A percentile compares a stretch with the other conserved stretches of the same genome.
Evolutionary conservation across 768 basidiomycete genomes (phyloP).

Genomic region (Amanita fuliginea): DNA sequence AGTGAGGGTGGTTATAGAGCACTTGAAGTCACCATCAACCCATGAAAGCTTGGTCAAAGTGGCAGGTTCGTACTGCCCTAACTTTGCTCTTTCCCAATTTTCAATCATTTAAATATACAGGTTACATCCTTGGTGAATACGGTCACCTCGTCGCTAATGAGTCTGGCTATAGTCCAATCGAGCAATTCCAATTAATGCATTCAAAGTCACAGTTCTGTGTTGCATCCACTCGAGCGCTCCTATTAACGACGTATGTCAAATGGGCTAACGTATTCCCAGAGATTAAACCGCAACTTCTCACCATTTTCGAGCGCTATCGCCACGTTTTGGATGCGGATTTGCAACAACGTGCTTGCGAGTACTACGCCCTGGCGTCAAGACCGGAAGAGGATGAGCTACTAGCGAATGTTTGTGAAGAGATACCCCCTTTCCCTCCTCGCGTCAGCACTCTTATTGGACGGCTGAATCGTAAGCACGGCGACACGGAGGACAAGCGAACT

Average conservation of each 20-base stretch:
- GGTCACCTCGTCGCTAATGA: conserved; percentile 97
- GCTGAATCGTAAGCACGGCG: conserved; percentile 80
- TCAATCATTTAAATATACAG: conserved; percentile 24
- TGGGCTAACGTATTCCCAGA: conserved; percentile 99
- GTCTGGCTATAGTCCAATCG: conserved; percentile 81
- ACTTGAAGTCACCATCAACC: conserved; percentile 73
- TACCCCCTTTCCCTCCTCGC: conserved; percentile 96
- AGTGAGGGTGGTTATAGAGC: conserved; percentile 82
- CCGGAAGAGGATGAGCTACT: conserved; percentile 88
- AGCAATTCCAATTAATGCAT: conserved; percentile 90
- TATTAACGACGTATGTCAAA: conserved; percentile 97
- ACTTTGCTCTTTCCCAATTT: not conserved
- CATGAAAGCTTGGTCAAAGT: conserved; percentile 96
- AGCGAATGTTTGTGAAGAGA: conserved; percentile 94
- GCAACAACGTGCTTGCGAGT: conserved; percentile 98
- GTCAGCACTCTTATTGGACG: conserved; percentile 83
- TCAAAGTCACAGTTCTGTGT: conserved; percentile 93
- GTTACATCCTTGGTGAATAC: conserved; percentile 96
- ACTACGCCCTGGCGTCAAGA: conserved; percentile 75
- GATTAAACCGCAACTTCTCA: conserved; percentile 87
- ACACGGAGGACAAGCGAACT: conserved; percentile 90
- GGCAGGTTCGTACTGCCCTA: conserved; percentile 46
- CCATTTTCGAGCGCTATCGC: conserved; percentile 95
- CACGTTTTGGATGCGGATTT: conserved; percentile 95
- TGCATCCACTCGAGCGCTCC: conserved; percentile 81